Evolutionary conservation across 345 rosid genomes (phyloP).

Genomic region (Euphorbia pulcherrima): DNA sequence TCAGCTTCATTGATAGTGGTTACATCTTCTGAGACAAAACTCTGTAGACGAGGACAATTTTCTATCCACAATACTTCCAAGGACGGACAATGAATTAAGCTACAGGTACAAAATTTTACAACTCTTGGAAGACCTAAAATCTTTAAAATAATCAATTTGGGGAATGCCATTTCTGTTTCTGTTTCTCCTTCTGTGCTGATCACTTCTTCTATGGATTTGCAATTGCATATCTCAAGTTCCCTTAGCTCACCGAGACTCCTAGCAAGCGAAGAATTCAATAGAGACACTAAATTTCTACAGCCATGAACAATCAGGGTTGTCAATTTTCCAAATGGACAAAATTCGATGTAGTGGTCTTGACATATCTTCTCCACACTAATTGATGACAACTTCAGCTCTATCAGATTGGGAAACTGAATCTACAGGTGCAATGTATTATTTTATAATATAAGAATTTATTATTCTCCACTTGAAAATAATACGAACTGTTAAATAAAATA

Average conservation of each 20-base stretch:
- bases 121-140: slow-evolving; percentile 5
- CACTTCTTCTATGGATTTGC: neutral
- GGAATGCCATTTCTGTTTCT: neutral
- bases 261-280: slow-evolving; percentile 2
- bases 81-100: neutral
- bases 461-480: too few species aligned
- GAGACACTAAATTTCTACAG: slow-evolving; percentile 4
- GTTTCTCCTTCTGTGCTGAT: neutral
- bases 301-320: neutral
- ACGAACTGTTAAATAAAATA: too few species aligned
- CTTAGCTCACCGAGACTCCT: neutral
- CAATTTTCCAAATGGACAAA: neutral
- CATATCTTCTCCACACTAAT: slow-evolving; percentile 8
- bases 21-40: neutral
- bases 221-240: neutral
- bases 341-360: neutral
- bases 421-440: neutral
- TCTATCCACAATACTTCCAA: neutral
- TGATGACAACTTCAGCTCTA: neutral
- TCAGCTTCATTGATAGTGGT: neutral
- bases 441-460: too few species aligned
- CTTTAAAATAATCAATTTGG: neutral
- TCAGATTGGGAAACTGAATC: slow-evolving; percentile 10
- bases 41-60: neutral
- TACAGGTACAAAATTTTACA: neutral